Evolutionary conservation across 139 green algal species (phyloP).

Genomic region (Tetraselmis striata): DNA sequence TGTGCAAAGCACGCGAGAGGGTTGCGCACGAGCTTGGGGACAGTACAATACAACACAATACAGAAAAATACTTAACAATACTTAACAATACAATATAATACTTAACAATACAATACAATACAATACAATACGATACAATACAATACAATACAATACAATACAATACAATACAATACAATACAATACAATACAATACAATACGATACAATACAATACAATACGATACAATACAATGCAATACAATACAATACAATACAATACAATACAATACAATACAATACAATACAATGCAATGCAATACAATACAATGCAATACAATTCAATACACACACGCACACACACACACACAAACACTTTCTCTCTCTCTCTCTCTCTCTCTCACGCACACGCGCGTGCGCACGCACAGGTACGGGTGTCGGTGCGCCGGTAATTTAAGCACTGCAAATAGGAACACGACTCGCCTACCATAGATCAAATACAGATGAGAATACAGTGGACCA

Average conservation of each 20-base stretch:
- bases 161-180: neutral
- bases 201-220: neutral
- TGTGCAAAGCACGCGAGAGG: no score
- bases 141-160: neutral
- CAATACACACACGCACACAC: no score
- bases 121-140: neutral
- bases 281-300: neutral
- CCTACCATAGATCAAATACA: no score
- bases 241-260: slow-evolving; percentile 1
- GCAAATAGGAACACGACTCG: no score
- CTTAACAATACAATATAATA: neutral
- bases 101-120: neutral
- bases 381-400: no score
- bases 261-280: slow-evolving; percentile 2
- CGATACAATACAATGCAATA: neutral
- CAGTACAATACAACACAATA: neutral
- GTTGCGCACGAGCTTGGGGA: no score
- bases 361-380: no score
- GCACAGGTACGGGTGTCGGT: no score
- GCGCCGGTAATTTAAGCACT: no score
- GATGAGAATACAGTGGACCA: no score
- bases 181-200: slow-evolving; percentile 2
- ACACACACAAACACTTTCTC: no score
- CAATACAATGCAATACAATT: neutral
- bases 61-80: neutral